phyloP scores from a whole-genome alignment of 176 grass and related monocot species.

The Carex parvula region DNA sequence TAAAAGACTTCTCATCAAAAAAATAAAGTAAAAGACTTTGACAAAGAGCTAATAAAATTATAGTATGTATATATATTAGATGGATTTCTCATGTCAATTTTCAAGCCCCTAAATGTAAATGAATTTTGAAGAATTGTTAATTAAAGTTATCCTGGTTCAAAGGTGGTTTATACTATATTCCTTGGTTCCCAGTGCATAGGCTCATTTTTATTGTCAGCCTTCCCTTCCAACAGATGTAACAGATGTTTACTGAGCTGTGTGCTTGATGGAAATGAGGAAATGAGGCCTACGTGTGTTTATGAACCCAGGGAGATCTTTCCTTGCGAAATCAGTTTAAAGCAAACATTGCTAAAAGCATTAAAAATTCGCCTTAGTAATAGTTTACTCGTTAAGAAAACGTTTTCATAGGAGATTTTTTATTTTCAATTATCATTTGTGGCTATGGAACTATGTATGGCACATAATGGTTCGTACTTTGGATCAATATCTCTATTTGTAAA shows the following conservation, averaged over 20 bases:
- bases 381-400: too few species aligned
- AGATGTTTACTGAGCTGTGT: not conserved
- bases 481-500: too few species aligned
- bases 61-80: slow-evolving; percentile 16
- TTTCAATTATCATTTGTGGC: too few species aligned
- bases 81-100: not conserved
- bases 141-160: not conserved
- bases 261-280: not conserved
- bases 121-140: slow-evolving; percentile 26
- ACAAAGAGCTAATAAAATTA: slow-evolving; percentile 7
- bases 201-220: not conserved
- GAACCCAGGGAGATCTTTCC: not conserved
- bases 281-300: too few species aligned
- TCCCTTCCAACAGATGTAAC: not conserved
- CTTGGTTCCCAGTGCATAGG: not conserved
- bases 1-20: not conserved
- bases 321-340: not conserved
- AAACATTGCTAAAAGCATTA: not conserved
- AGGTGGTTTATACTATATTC: not conserved
- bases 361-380: not conserved
- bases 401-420: too few species aligned
- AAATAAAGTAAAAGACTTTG: too few species aligned
- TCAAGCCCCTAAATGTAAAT: not conserved
- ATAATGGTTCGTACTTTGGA: too few species aligned
- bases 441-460: too few species aligned